Evolutionary conservation across 2,329 filamentous ascomycete species (phyloP), one percentile per base, ranked within the genome.

Genomic region (Hyphodiscus sp.): DNA sequence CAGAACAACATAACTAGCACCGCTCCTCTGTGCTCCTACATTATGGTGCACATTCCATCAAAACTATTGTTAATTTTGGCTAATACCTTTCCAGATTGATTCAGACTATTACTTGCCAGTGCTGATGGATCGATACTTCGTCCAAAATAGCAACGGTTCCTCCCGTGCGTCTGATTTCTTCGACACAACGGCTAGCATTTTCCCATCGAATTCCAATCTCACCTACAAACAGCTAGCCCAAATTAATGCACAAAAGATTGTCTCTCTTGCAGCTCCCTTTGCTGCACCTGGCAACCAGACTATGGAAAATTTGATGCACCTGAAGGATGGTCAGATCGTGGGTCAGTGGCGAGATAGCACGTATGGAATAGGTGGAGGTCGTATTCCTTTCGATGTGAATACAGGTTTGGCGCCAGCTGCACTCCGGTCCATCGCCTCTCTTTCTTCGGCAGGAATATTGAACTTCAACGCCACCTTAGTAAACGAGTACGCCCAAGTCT

Each of bases 351-450:
- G 83, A 47, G 83, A 86, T 57, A 82, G 77, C 16, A 74, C 70
- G 1, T 78, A 77, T 48, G 82, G 83, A 15, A 65, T 86, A 15
- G 83, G 79, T 1, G 80, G 80, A 33, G 82, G 80, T 1, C 74
- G 78, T 0, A 80, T 84, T n/a, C 82, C 83, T 0, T 86, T 82
- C 62, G 77, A 85, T 56, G 82, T 86, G 20, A 86, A 86, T 60
- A 79, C 79, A 0, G 82, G 80, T 0, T 70, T 86, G 0, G 79
- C 78, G 0, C 83, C 83, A 0, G 82, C 83, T 1, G 81, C 79
- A 1, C 71, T 86, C 0, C 73, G 78, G 11, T 75, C 81, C 1
- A 83, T 86, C 41, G 74, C 77, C 2, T 70, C 72, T 0, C 68
- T 86, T 1, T 70, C 79, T 1, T 65, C 66, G 0, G 68, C 71